Evolutionary conservation across 2,329 filamentous ascomycete species (phyloP), one percentile per base, ranked within the genome.

Genomic region (Neurospora sp.): DNA sequence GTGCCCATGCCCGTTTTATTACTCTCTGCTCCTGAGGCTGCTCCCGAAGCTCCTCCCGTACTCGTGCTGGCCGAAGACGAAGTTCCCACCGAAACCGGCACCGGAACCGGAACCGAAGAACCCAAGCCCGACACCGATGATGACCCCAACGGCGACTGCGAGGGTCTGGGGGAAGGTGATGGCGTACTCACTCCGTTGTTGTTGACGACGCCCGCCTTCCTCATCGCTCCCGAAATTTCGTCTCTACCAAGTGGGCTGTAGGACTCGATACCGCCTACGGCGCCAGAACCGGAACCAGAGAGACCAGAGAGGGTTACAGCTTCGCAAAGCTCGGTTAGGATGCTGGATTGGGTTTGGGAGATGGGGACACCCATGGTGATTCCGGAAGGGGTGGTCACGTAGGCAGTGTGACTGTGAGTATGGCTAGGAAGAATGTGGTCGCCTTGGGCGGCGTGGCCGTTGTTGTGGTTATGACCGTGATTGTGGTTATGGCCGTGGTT

Each of bases 271-370:
- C 19, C 13, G 6, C 46, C 46, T 1, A 23, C 10, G 11, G 46
- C 33, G 23, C 23, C 8, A 0, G 46, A 58, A 9, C 46, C 46
- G 8, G 19, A 8, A 28, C n/a, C 19, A 1, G 19, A 28, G 6
- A 28, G 13, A 58, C 46, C 23, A 1, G 46, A 58, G 0, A 58
- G 46, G 9, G 19, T 72, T 23, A 75, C 75, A 19, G 72, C 74
- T 17, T 72, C 73, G 62, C 72, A 73, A 13, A 77, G 71, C 69
- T 75, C 73, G 1, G 74, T 73, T 4, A 76, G 66, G 46, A 76
- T 76, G 71, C 74, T 76, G 23, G 58, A 66, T 33, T 75, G 72
- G 9, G 75, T 76, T 66, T 70, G 70, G 2, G 75, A 75, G 3
- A 33, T n/a, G 23, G 70, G 58, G 43, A 73, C 15, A n/a, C 23